Evolutionary conservation across 2,329 filamentous ascomycete species (phyloP).

Genomic region (Purpureocillium lavendulum): DNA sequence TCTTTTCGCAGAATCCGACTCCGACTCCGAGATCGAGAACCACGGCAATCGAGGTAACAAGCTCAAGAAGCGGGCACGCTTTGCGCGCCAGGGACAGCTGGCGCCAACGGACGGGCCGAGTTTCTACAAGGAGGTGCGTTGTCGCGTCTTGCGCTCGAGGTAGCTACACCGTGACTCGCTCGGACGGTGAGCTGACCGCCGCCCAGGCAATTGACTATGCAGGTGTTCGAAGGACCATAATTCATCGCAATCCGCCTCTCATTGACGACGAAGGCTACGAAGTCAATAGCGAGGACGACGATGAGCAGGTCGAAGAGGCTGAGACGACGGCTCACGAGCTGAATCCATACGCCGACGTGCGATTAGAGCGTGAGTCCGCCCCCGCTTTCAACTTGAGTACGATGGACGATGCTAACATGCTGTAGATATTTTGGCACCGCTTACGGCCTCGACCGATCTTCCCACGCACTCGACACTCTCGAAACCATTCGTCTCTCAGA

Average conservation of each 20-base stretch:
- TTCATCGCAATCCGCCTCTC: slow-evolving; percentile 64
- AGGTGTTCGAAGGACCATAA: slow-evolving; percentile 63
- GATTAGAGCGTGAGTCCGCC: slow-evolving; percentile 50
- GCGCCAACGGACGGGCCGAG: slow-evolving; percentile 57
- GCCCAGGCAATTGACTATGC: slow-evolving; percentile 62
- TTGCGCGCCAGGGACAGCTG: slow-evolving; percentile 62
- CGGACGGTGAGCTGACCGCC: slow-evolving; percentile 14
- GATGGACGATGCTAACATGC: neutral
- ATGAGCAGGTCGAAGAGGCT: slow-evolving; percentile 53
- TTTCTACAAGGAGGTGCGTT: slow-evolving; percentile 61
- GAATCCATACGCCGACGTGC: slow-evolving; percentile 66
- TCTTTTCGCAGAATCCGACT: slow-evolving; percentile 58
- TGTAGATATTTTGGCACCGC: slow-evolving; percentile 63
- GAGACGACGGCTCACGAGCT: slow-evolving; percentile 56
- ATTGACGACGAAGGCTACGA: slow-evolving; percentile 74
- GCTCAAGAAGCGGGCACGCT: slow-evolving; percentile 65
- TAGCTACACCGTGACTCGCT: slow-evolving; percentile 1
- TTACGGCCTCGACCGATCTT: slow-evolving; percentile 67
- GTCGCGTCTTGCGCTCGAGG: slow-evolving; percentile 5
- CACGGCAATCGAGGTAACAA: slow-evolving; percentile 72
- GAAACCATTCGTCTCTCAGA: slow-evolving; percentile 65
- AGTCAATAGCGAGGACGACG: slow-evolving; percentile 64
- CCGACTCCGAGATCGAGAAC: slow-evolving; percentile 62
- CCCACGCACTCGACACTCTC: slow-evolving; percentile 67
- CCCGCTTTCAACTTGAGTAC: neutral